A percentile compares a stretch with the other conserved stretches of the same genome.
Evolutionary conservation across 148 eudicot species (phyloP).

Genomic region (Chenopodium suecicum): DNA sequence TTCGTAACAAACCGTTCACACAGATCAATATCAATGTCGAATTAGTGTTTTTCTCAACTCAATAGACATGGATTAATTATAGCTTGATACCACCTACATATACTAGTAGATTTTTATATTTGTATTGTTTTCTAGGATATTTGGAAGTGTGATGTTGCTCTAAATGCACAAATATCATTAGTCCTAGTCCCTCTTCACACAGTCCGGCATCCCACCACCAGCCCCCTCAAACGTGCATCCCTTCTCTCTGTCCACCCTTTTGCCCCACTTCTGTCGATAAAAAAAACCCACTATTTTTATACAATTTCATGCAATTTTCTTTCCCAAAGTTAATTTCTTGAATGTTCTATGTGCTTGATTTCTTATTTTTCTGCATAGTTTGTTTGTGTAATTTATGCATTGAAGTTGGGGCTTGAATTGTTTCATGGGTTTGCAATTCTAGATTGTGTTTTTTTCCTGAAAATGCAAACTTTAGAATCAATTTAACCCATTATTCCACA

Average conservation of each 20-base stretch:
- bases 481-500: not conserved
- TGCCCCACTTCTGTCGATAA: not conserved
- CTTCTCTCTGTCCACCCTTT: not conserved
- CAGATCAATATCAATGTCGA: no score
- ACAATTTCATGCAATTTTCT: not conserved
- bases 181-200: not conserved
- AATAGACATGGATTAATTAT: no score
- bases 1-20: no score
- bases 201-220: constrained; percentile 9
- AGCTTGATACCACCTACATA: no score
- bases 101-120: no score
- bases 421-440: not conserved
- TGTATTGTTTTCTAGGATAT: no score
- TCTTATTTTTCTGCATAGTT: not conserved
- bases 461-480: not conserved
- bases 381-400: not conserved
- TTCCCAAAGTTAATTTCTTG: not conserved
- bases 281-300: not conserved
- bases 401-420: not conserved
- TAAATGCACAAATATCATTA: not conserved
- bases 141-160: no score
- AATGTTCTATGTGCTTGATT: not conserved
- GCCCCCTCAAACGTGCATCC: not conserved
- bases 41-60: no score
- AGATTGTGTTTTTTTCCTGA: not conserved